Conservation (phyloP, 805 yeast species). For the Metschnikowia anglica region DNA sequence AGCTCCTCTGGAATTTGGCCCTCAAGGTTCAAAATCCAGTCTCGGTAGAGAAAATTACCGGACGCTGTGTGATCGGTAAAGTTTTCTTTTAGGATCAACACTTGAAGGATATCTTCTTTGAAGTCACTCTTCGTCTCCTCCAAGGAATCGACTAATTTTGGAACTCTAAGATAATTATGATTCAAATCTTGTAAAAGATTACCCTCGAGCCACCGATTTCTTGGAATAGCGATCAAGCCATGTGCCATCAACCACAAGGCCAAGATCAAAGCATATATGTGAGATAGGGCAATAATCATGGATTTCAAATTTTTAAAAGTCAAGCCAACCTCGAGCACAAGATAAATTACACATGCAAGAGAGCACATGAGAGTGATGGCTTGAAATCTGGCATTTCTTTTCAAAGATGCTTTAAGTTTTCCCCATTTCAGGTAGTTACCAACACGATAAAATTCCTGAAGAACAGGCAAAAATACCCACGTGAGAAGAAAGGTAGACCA, state of each 20-base stretch:
- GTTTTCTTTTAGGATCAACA: conserved; percentile 50
- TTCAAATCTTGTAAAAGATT: conserved; percentile 30
- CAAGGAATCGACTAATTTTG: conserved; percentile 54
- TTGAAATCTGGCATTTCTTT: conserved; percentile 60
- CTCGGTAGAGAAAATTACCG: conserved; percentile 46
- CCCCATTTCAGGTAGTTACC: conserved; percentile 55
- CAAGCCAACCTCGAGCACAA: conserved; percentile 54
- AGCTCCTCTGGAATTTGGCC: conserved; percentile 43
- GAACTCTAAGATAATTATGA: conserved; percentile 52
- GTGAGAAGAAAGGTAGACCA: conserved; percentile 81
- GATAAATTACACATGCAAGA: conserved; percentile 55
- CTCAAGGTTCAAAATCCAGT: conserved; percentile 64
- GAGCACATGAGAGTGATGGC: conserved; percentile 53
- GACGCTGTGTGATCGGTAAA: conserved; percentile 30
- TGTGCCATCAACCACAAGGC: conserved; percentile 86
- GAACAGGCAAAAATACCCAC: conserved; percentile 71
- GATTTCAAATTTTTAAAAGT: conserved; percentile 57
- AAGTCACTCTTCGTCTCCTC: conserved; percentile 63
- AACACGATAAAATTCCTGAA: conserved; percentile 70
- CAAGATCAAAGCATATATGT: conserved; percentile 68
- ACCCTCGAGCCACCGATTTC: conserved; percentile 43
- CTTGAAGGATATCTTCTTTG: conserved; percentile 61
- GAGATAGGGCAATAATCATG: conserved; percentile 71
- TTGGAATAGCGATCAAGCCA: conserved; percentile 69
- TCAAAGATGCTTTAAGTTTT: conserved; percentile 56